Conservation (phyloP, 257 asterid genomes). For the Rhazya stricta region DNA sequence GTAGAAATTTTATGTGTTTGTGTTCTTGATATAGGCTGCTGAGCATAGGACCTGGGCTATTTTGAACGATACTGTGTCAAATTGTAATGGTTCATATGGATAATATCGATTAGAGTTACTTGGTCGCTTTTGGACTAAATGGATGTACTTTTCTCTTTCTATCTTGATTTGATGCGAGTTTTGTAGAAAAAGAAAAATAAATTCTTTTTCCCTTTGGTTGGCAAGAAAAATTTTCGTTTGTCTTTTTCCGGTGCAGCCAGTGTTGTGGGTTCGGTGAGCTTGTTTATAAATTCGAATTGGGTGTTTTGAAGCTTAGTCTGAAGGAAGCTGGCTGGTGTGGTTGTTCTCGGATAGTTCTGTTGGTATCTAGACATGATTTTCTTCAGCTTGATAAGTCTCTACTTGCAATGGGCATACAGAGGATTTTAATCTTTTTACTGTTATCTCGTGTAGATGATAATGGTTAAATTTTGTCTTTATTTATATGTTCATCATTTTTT, state of each 20-base stretch:
- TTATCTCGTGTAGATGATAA: background rate
- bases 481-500: background rate
- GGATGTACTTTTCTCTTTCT: background rate
- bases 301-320: background rate
- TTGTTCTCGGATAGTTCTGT: background rate
- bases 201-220: background rate
- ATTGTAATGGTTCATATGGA: background rate
- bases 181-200: background rate
- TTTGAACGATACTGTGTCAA: background rate
- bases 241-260: background rate
- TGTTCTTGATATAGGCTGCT: background rate
- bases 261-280: background rate
- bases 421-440: background rate
- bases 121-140: background rate
- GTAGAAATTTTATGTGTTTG: background rate
- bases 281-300: background rate
- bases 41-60: slow-evolving; percentile 3
- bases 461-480: background rate
- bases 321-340: background rate
- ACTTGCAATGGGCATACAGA: background rate
- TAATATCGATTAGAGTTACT: background rate
- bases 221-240: background rate
- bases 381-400: background rate
- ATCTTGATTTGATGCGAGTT: slow-evolving; percentile 3
- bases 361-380: background rate